Evolutionary conservation across 2,329 filamentous ascomycete species (phyloP).

Genomic region (Aspergillus oerlinghausenensis): DNA sequence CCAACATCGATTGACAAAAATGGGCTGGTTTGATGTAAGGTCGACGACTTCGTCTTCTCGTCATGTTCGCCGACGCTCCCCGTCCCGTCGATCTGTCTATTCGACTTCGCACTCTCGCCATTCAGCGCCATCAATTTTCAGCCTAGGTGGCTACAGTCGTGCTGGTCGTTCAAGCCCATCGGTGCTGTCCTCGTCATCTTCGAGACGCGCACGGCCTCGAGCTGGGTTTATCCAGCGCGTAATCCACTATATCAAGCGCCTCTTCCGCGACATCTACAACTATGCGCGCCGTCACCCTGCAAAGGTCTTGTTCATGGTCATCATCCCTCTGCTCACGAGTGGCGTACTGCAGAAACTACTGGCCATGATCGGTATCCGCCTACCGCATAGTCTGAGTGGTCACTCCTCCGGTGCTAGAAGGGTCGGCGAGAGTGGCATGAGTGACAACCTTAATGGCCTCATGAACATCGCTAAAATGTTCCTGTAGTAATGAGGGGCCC

Average conservation of each 20-base stretch:
- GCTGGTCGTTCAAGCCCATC: slow-evolving; percentile 35
- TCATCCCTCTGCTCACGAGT: slow-evolving; percentile 81
- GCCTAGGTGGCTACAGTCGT: slow-evolving; percentile 31
- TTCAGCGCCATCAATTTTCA: slow-evolving; percentile 46
- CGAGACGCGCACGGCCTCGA: slow-evolving; percentile 73
- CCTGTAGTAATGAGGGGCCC: slow-evolving; percentile 13
- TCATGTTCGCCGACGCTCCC: slow-evolving; percentile 33
- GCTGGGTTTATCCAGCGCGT: slow-evolving; percentile 71
- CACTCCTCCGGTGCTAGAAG: slow-evolving; percentile 22
- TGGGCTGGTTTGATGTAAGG: slow-evolving; percentile 46
- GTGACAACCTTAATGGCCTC: slow-evolving; percentile 27
- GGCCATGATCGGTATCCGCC: slow-evolving; percentile 69
- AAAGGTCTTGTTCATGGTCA: slow-evolving; percentile 80
- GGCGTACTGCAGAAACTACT: slow-evolving; percentile 76
- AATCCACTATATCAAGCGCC: slow-evolving; percentile 69
- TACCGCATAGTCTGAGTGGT: slow-evolving; percentile 54
- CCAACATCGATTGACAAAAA: slow-evolving; percentile 14
- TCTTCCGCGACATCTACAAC: slow-evolving; percentile 73
- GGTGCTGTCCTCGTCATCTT: slow-evolving; percentile 60
- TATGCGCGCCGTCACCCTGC: slow-evolving; percentile 80
- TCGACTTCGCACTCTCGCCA: slow-evolving; percentile 35
- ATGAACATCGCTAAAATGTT: slow-evolving; percentile 37
- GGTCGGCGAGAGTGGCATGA: slow-evolving; percentile 24
- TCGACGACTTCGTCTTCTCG: slow-evolving; percentile 30
- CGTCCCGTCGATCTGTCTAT: slow-evolving; percentile 31